These are phyloP conservation scores for Pleurotus ostreatus DNA, from an alignment of 768 basidiomycete genomes.

Conservation along the genomic window DNA sequence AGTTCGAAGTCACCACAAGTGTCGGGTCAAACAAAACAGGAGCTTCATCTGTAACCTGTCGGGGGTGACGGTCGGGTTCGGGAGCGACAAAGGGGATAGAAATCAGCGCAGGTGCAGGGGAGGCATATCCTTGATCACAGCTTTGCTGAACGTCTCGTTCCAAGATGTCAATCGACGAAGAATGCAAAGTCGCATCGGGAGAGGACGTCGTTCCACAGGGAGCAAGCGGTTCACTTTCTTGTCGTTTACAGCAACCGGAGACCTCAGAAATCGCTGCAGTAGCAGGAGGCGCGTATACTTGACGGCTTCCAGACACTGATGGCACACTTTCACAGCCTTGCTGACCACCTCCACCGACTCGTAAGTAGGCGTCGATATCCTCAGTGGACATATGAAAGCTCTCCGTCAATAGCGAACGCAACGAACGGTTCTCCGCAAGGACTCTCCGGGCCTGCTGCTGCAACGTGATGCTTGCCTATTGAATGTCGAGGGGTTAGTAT, in stretches of 20 bases:
- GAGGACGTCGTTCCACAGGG: background rate
- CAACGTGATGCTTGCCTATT: background rate
- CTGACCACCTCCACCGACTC: background rate
- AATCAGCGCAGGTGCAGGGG: too few species aligned
- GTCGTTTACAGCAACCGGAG: background rate
- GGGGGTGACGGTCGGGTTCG: too few species aligned
- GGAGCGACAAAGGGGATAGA: too few species aligned
- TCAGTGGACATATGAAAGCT: background rate
- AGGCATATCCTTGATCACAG: too few species aligned
- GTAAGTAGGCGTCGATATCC: background rate
- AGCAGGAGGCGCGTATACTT: background rate
- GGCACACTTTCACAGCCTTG: too few species aligned
- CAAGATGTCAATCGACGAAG: too few species aligned
- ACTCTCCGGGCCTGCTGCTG: conserved; percentile 5
- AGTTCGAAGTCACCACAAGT: background rate
- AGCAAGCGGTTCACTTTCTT: background rate
- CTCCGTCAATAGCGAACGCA: background rate
- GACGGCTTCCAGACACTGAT: background rate
- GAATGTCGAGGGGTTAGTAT: background rate
- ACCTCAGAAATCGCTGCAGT: background rate
- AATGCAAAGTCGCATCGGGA: background rate
- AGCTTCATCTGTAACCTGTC: too few species aligned
- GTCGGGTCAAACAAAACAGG: background rate
- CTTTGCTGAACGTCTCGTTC: too few species aligned
- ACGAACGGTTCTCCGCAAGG: background rate